Conservation (phyloP, 352 stramenopile genomes). For the Globisporangium solare region DNA sequence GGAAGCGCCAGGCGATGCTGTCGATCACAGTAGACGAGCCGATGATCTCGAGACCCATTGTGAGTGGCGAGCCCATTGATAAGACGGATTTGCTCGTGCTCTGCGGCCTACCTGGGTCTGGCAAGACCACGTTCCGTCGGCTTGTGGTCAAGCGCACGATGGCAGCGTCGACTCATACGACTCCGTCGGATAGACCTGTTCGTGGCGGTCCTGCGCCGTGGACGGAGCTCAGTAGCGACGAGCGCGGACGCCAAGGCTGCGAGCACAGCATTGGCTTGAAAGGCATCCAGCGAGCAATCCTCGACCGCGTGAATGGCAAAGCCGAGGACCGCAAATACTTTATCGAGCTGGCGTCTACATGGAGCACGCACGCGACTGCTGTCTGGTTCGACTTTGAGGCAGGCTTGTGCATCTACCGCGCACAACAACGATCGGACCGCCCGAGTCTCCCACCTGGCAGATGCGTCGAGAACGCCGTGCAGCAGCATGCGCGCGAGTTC, state of each 20-base stretch:
- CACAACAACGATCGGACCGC: conserved; percentile 38
- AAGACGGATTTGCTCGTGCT: conserved; percentile 47
- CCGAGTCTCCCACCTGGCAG: conserved; percentile 36
- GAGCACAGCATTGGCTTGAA: conserved; percentile 25
- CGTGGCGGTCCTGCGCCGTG: conserved; percentile 12
- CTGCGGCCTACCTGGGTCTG: conserved; percentile 49
- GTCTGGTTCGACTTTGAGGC: conserved; percentile 54
- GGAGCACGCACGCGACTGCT: conserved; percentile 49
- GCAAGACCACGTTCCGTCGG: conserved; percentile 56
- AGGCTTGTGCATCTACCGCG: conserved; percentile 38
- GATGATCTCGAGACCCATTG: conserved; percentile 24
- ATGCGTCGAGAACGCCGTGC: conserved; percentile 37
- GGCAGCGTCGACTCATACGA: conserved; percentile 5
- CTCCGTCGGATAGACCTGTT: conserved; percentile 1
- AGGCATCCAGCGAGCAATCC: conserved; percentile 23
- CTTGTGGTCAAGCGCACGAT: conserved; percentile 34
- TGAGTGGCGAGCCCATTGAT: conserved; percentile 25
- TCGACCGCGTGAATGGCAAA: conserved; percentile 59
- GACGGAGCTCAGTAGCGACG: conserved; percentile 50
- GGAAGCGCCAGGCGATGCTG: conserved; percentile 43
- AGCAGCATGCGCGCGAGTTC: conserved; percentile 38
- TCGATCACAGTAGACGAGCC: conserved; percentile 23
- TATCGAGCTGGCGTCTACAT: conserved; percentile 35
- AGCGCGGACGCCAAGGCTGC: conserved; percentile 34
- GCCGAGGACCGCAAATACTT: conserved; percentile 35